Conservation (phyloP, 345 rosid genomes). For the Rhizophora apiculata region DNA sequence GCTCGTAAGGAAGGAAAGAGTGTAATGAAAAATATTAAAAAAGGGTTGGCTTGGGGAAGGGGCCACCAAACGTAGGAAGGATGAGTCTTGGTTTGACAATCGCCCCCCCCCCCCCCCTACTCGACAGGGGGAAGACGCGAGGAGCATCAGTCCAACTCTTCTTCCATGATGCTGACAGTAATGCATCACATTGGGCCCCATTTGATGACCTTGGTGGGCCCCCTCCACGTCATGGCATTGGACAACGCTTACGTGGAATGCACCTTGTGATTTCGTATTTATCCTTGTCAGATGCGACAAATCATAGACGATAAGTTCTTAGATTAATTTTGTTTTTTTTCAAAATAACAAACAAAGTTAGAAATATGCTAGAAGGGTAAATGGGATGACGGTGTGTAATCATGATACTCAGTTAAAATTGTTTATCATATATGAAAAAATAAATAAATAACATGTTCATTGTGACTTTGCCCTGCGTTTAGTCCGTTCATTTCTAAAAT, state of each 20-base stretch:
- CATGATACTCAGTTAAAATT: too few species aligned
- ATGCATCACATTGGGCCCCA: not conserved
- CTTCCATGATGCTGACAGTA: slow-evolving; percentile 6
- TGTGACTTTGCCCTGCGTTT: too few species aligned
- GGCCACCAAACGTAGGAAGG: not conserved
- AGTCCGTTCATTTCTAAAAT: too few species aligned
- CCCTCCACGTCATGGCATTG: not conserved
- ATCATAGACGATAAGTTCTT: not conserved
- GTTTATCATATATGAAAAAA: too few species aligned
- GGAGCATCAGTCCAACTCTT: slow-evolving; percentile 1
- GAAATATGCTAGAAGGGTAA: too few species aligned
- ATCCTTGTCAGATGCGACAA: not conserved
- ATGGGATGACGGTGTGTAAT: too few species aligned
- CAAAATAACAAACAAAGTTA: too few species aligned
- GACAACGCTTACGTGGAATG: slow-evolving; percentile 7
- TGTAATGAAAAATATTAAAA: not conserved
- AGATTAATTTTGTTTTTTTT: not conserved
- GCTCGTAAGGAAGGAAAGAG: not conserved
- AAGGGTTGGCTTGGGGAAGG: not conserved
- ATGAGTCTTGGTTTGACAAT: slow-evolving; percentile 2
- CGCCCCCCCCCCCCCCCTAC: not conserved
- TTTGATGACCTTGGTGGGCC: not conserved
- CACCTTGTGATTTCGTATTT: not conserved
- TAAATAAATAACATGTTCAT: too few species aligned
- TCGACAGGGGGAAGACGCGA: slow-evolving; percentile 4